Conservation (phyloP, 1,284 basidiomycete genomes). For the Xerocomus tenax region DNA sequence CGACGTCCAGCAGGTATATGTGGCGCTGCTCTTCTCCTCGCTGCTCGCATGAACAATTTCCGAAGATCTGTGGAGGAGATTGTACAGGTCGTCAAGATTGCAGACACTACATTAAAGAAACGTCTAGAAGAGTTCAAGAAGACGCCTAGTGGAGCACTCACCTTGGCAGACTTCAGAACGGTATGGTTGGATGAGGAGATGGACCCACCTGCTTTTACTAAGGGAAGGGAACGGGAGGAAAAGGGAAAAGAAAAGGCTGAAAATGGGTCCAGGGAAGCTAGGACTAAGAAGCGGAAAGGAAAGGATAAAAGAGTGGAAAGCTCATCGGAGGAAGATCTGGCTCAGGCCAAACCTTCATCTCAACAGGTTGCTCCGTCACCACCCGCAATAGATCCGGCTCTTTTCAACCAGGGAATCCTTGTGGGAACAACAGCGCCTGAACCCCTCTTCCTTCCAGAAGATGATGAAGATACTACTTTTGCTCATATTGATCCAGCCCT, state of each 20-base stretch:
- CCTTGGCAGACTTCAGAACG: slow-evolving; percentile 84
- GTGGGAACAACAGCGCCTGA: slow-evolving; percentile 19
- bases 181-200: slow-evolving; percentile 89
- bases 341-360: slow-evolving; percentile 20
- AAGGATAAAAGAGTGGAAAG: slow-evolving; percentile 38
- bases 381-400: slow-evolving; percentile 30
- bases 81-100: slow-evolving; percentile 97
- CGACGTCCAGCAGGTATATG: slow-evolving; percentile 95
- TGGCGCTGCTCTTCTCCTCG: slow-evolving; percentile 89
- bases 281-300: slow-evolving; percentile 30
- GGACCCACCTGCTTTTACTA: slow-evolving; percentile 82
- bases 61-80: slow-evolving; percentile 89
- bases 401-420: slow-evolving; percentile 41
- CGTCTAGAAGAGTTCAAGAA: slow-evolving; percentile 92
- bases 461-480: slow-evolving; percentile 36
- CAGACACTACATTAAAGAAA: slow-evolving; percentile 88
- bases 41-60: slow-evolving; percentile 98
- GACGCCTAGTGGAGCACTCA: slow-evolving; percentile 80
- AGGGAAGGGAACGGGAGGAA: slow-evolving; percentile 66
- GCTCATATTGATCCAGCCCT: slow-evolving; percentile 54
- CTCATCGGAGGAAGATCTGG: slow-evolving; percentile 35
- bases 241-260: slow-evolving; percentile 42
- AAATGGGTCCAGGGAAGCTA: slow-evolving; percentile 27
- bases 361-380: slow-evolving; percentile 28
- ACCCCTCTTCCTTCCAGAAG: slow-evolving; percentile 38